Percentiles rank a stretch among this genome's conserved stretches.
Conservation (phyloP, 1,139 yeast species). For the Hemisphaericaspora xylanilytica region DNA sequence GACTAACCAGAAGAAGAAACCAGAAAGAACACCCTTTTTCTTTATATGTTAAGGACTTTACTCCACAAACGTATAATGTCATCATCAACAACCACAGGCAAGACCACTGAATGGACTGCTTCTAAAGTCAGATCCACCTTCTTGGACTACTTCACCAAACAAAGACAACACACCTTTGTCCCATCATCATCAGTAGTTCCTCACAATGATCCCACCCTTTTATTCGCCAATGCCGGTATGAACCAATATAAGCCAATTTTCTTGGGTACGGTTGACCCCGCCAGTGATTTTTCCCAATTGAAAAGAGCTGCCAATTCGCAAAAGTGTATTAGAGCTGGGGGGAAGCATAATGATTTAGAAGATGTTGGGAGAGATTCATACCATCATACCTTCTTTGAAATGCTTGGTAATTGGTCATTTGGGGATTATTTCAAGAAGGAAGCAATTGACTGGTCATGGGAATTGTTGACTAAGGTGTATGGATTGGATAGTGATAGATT, state of each 20-base stretch:
- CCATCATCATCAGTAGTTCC: constrained; percentile 96
- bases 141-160: constrained; percentile 69
- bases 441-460: constrained; percentile 89
- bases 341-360: constrained; percentile 97
- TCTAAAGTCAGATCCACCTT: constrained; percentile 81
- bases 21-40: too few species aligned
- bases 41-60: constrained; percentile 4
- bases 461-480: constrained; percentile 77
- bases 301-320: constrained; percentile 94
- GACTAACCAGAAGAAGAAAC: too few species aligned
- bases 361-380: constrained; percentile 98
- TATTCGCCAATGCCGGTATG: constrained; percentile 98
- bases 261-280: constrained; percentile 94
- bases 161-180: constrained; percentile 70
- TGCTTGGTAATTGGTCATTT: constrained; percentile 99
- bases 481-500: constrained; percentile 75
- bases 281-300: constrained; percentile 78
- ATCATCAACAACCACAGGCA: constrained; percentile 10
- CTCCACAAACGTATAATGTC: constrained; percentile 10
- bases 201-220: constrained; percentile 92
- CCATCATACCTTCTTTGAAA: constrained; percentile 97
- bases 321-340: constrained; percentile 99
- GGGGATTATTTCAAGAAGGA: constrained; percentile 97
- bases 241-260: constrained; percentile 97
- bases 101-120: constrained; percentile 55